phyloP scores from a whole-genome alignment of 1,139 yeast species.

The Geotrichum macrosporum region DNA sequence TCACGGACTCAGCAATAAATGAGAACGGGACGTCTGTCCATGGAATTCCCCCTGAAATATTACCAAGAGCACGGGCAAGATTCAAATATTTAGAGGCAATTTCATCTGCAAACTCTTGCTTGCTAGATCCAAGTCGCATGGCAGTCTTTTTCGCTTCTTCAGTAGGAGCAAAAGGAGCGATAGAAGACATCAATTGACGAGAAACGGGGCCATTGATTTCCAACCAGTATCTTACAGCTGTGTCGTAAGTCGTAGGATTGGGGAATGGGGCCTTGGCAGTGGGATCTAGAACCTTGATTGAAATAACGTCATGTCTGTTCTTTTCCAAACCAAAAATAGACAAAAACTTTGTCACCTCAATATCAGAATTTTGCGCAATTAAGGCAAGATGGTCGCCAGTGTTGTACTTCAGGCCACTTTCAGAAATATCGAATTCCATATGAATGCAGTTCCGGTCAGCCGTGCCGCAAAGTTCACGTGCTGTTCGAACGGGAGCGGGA shows the following conservation, averaged over 20 bases:
- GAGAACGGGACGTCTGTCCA: constrained; percentile 83
- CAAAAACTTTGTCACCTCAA: constrained; percentile 62
- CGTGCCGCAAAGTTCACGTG: constrained; percentile 69
- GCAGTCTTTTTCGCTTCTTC: constrained; percentile 53
- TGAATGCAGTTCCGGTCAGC: constrained; percentile 78
- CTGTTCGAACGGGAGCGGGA: constrained; percentile 58
- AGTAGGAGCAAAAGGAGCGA: constrained; percentile 79
- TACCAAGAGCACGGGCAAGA: constrained; percentile 68
- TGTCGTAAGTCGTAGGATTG: constrained; percentile 83
- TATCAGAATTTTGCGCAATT: constrained; percentile 87
- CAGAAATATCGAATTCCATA: constrained; percentile 75
- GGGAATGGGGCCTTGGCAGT: constrained; percentile 79
- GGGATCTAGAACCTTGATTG: constrained; percentile 67
- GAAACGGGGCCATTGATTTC: constrained; percentile 94
- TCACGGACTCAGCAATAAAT: constrained; percentile 73
- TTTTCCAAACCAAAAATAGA: constrained; percentile 56
- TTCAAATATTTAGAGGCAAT: constrained; percentile 61
- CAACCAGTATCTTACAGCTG: constrained; percentile 79
- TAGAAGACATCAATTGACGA: constrained; percentile 74
- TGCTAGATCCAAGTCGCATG: constrained; percentile 59
- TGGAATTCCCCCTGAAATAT: constrained; percentile 55
- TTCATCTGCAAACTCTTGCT: constrained; percentile 59
- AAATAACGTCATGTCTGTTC: constrained; percentile 54
- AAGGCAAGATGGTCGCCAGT: constrained; percentile 96
- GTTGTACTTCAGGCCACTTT: constrained; percentile 70